Evolutionary conservation across 192 early-diverging fungal species (phyloP), one percentile per base, ranked within the genome.

Genomic region (Podila epigama): DNA sequence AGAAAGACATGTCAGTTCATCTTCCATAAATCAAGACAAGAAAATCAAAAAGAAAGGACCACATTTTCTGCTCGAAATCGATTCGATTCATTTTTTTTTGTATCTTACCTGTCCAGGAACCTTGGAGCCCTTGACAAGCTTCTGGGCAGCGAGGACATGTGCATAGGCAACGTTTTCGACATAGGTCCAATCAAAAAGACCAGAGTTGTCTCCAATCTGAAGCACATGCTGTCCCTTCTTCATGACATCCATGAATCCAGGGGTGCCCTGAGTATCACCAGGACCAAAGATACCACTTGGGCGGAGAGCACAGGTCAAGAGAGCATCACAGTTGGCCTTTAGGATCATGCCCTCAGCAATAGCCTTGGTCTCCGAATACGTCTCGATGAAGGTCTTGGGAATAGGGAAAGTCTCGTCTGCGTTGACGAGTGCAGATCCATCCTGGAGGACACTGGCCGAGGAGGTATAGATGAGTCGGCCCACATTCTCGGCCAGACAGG

Each of bases 211-310:
- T 22, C 97, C 97, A 57, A 98, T 89, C 82, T 94, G 93, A 61
- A 95, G 83, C 50, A 86, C 65, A 83, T 83, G 83, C 81, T 90
- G 80, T 28, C 87, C 83, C 70, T 86, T 83, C 66, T 84, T 71
- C 62, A 84, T 64, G 1, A 92, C 90, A 69, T 82, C 80, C 75
- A 94, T 66, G 51, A 88, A 82, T 16, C 88, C 91, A 0, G 92
- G 90, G 13, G 90, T 89, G 11, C 82, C 69, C 70, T 93, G 92
- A 27, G 87, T 72, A 66, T 94, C 93, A 32, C 89, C 88, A 22
- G 97, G 96, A 0, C 97, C 97, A 80, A 96, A 97, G 53, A 98
- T 97, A 4, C 91, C 95, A 31, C 92, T 92, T 1, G 97, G 97
- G 9, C 97, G 87, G 4, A 98, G 69, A 2, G 91, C 83, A 31